Evolutionary conservation across 305 asterid genomes (phyloP).

Genomic region (Fraxinus latifolia): DNA sequence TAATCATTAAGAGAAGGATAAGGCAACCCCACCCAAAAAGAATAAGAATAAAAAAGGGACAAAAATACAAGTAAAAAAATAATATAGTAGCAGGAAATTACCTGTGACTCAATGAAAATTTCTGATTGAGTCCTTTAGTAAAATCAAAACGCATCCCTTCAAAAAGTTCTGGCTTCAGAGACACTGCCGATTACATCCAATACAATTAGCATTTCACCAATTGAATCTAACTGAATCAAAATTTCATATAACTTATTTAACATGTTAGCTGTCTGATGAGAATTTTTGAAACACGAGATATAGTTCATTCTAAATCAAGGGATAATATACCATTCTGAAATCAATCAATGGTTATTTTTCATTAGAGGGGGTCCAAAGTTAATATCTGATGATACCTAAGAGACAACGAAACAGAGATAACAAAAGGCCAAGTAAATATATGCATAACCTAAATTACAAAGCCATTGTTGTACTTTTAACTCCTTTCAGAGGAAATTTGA

Average conservation of each 20-base stretch:
- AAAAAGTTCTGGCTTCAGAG: slow-evolving; percentile 93
- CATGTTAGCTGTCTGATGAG: neutral
- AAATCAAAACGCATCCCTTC: slow-evolving; percentile 98
- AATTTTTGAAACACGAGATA: neutral
- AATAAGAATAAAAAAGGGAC: neutral
- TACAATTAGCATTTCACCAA: slow-evolving; percentile 20
- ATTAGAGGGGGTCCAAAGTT: neutral
- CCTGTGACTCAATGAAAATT: slow-evolving; percentile 93
- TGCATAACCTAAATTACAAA: neutral
- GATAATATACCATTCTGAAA: neutral
- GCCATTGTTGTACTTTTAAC: neutral
- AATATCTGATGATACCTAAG: neutral
- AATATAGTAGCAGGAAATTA: slow-evolving; percentile 26
- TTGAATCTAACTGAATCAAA: neutral
- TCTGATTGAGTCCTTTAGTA: slow-evolving; percentile 83
- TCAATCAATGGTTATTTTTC: neutral
- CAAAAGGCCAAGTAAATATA: neutral
- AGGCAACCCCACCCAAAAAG: neutral
- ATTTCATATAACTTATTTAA: neutral
- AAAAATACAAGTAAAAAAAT: neutral
- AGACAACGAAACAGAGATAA: neutral
- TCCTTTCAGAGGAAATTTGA: neutral
- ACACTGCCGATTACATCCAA: slow-evolving; percentile 59
- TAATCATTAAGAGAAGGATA: slow-evolving; percentile 6
- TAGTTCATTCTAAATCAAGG: neutral